Base-by-base conservation (phyloP, 148 eudicot genomes). In the Rhododendron griersonianum region DNA sequence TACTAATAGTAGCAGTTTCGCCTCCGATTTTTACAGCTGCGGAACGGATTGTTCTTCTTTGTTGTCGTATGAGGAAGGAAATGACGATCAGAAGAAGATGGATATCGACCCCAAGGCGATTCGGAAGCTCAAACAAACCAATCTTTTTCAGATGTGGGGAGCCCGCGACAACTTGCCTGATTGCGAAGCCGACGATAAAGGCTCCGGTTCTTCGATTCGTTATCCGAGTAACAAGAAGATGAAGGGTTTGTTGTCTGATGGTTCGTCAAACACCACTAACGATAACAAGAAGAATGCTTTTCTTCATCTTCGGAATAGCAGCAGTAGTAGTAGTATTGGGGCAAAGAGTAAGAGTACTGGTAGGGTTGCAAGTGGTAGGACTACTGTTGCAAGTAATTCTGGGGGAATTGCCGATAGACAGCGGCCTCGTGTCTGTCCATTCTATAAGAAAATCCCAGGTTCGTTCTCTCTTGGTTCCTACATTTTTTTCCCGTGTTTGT, bases 361-460 rank as follows among this genome's bases (percentile, higher is more conserved):
- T 23, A 45, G 37, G 39, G 39, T 55, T 28, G 48, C 33, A 14
- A 3, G 28, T 11, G 47, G 19, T 7, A 21, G 18, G 9, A 11
- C 45, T 39, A 15, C 45, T 61, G 21, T 44, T 83, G 33, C 44
- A 3, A 28, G 45, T 84, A 35, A 30, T 81, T 44, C 47, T 23
- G 59, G 61, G 10, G 75, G 80, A 8, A 28, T 16, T 28, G 47
- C 21, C n/a, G 75, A 10, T 85, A 86, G 77, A 67, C 84, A 80
- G 21, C 87, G 45, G 23, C 53, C 86, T 23, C 90, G 90, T n/a
- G 71, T 83, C 84, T 93, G 95, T 86, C 95, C 95, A 78, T 93
- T 93, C 81, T 93, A 93, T 86, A 93, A 93, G 91, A 93, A 89
- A 85, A 90, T 93, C 11, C 94, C 94, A 81, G 93, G 95, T 92